phyloP scores from a whole-genome alignment of 345 rosid species.

The Euclidium syriacum region DNA sequence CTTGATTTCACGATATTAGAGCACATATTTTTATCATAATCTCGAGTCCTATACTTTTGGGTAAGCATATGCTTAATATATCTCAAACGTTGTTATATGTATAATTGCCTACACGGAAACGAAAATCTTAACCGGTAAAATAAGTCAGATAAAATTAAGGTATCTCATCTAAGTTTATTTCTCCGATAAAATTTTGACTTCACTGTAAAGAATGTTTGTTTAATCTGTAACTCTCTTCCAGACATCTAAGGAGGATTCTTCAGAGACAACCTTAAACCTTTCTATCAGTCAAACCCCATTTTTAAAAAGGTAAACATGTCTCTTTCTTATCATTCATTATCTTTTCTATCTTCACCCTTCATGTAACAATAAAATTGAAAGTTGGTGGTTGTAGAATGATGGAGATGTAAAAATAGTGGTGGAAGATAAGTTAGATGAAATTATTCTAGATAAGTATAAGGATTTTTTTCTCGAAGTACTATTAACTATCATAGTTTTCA shows the following conservation, averaged over 20 bases:
- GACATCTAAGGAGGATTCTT: conserved; percentile 71
- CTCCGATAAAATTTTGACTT: background rate
- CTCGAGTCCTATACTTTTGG: background rate
- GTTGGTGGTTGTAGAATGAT: conserved; percentile 54
- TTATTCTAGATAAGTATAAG: conserved; percentile 87
- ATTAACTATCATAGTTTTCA: too few relatives aligned
- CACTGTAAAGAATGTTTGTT: background rate
- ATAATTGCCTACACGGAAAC: conserved; percentile 84
- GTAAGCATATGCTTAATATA: background rate
- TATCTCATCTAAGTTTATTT: conserved; percentile 17
- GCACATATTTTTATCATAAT: background rate
- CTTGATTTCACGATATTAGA: too few relatives aligned
- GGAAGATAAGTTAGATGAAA: conserved; percentile 83
- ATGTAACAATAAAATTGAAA: conserved; percentile 13
- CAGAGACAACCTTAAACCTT: conserved; percentile 82
- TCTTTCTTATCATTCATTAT: background rate
- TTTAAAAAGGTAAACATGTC: conserved; percentile 59
- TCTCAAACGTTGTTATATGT: conserved; percentile 1
- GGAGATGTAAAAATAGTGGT: conserved; percentile 97
- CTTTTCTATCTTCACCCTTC: background rate
- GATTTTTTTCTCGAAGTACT: conserved; percentile 98
- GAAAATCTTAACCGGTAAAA: conserved; percentile 72
- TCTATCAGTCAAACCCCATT: conserved; percentile 86
- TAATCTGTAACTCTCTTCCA: conserved; percentile 22
- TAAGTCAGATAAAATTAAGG: conserved; percentile 76